Base-by-base conservation (phyloP, 108 stramenopile genomes). In the Pseudonitzschia delicatissima region DNA sequence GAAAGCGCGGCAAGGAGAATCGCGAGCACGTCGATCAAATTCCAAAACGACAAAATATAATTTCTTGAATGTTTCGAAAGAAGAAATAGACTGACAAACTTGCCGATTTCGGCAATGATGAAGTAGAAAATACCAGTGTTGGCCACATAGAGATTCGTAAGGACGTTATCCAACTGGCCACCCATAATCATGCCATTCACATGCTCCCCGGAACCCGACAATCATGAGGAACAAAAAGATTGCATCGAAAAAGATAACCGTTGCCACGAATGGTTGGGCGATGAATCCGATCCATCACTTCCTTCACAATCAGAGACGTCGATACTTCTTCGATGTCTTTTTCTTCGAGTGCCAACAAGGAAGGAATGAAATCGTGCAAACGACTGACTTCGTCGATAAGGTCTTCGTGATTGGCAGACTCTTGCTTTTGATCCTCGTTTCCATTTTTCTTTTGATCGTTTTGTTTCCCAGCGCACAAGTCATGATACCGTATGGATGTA, bases 121-220 rank as follows among this genome's bases (percentile, higher is more conserved):
- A 82, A 85, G 50, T 85, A 85, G 60, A 85, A 85, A 12, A 85
- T 81, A 4, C 79, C 81, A 15, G 66, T 63, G 37, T 85, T 85
- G 25, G 84, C 71, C 18, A 85, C 60, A 47, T 85, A 85, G 28
- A 85, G 77, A 64, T 67, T 79, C 33, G 57, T 47, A 13, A 82
- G 59, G 15, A 79, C 73, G 11, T 27, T 62, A 20, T 66, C 66
- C 12, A 77, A 40, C 27, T 44, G 8, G 18, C 34, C 68, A 0
- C 78, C 78, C 20, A 51, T 33, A 15, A 85, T 55, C 25, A 79
- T 62, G 12, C 45, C 36, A 39, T 77, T 72, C 7, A 80, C 84
- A 28, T n/a, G 70, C 69, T 12, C 29, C 42, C 26, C 77, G 74
- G 51, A 85, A 85, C 4, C 78, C 78, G 18, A 70, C 15, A 25